Conservation (phyloP, 2,329 filamentous ascomycete genomes). For the Phaeosphaeriaceae sp. region DNA sequence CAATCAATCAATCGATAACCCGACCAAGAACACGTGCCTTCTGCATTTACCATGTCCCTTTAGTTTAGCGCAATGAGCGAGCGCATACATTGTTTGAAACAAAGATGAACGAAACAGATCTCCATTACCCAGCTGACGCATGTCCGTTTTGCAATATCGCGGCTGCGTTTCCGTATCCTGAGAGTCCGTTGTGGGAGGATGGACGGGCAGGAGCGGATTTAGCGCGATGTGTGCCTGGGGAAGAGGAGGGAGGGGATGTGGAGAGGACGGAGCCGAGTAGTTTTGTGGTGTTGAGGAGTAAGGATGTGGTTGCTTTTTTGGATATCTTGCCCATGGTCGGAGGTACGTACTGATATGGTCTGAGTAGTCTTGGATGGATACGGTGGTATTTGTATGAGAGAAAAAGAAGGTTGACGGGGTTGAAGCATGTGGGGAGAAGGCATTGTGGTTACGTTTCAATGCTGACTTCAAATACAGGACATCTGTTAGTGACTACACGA, state of each 20-base stretch:
- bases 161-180: constrained; percentile 52
- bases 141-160: constrained; percentile 69
- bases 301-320: constrained; percentile 81
- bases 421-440: background rate
- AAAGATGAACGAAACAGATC: constrained; percentile 39
- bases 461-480: constrained; percentile 44
- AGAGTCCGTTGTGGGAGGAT: constrained; percentile 9
- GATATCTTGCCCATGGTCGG: constrained; percentile 88
- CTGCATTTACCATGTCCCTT: too few relatives aligned
- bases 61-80: too few relatives aligned
- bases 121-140: constrained; percentile 49
- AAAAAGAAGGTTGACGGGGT: background rate
- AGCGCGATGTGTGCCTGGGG: constrained; percentile 29
- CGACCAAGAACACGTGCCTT: too few relatives aligned
- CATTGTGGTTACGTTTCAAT: background rate
- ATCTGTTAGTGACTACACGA: constrained; percentile 82
- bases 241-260: constrained; percentile 29
- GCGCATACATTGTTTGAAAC: too few relatives aligned
- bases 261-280: constrained; percentile 48
- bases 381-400: background rate
- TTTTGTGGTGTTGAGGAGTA: constrained; percentile 77
- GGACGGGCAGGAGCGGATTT: constrained; percentile 15
- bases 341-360: constrained; percentile 56
- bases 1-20: too few relatives aligned
- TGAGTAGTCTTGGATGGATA: background rate